Conservation (phyloP, 2,329 filamentous ascomycete species). For the Penicillium expansum region DNA sequence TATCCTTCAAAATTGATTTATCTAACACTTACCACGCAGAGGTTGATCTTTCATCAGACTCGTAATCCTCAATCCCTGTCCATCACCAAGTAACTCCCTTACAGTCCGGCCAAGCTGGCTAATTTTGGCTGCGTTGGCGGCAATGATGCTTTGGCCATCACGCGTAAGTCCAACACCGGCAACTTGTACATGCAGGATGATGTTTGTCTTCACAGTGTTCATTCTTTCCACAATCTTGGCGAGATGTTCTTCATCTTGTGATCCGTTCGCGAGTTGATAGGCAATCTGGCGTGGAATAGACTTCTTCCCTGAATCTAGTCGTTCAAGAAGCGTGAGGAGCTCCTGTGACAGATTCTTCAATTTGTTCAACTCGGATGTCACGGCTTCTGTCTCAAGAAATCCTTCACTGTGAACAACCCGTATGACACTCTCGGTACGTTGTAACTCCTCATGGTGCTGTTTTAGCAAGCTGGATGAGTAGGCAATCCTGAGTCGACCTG, state of each 20-base stretch:
- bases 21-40: neutral
- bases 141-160: neutral
- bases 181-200: neutral
- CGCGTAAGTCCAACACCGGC: neutral
- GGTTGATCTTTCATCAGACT: neutral
- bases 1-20: neutral
- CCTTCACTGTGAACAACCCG: rapidly evolving
- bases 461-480: neutral
- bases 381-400: neutral
- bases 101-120: neutral
- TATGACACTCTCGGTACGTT: neutral
- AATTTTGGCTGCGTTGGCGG: neutral
- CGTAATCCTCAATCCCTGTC: neutral
- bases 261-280: neutral
- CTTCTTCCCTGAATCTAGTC: neutral
- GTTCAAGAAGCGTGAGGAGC: neutral
- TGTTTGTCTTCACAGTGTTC: neutral
- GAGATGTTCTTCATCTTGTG: neutral
- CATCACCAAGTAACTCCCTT: neutral
- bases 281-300: rapidly evolving
- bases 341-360: neutral
- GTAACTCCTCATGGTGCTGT: neutral
- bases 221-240: neutral
- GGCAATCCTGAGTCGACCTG: neutral
- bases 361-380: neutral